Evolutionary conservation across 352 stramenopile species (phyloP).

Genomic region (Pythium insidiosum): DNA sequence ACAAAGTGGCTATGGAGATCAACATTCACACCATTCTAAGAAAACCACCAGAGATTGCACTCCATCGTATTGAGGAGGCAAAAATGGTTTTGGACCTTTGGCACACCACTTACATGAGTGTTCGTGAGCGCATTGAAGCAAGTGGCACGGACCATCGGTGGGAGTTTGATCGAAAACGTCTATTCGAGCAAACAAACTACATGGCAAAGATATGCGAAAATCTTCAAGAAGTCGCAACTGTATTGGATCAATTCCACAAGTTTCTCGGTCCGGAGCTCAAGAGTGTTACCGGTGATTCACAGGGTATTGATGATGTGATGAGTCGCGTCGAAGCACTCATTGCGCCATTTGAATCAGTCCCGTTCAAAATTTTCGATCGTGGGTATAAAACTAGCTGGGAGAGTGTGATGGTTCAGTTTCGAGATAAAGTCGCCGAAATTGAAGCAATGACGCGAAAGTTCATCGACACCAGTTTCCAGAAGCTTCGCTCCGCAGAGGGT

Average conservation of each 20-base stretch:
- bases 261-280: constrained; percentile 95
- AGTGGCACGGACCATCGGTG: constrained; percentile 92
- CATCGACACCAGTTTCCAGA: constrained; percentile 95
- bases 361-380: constrained; percentile 92
- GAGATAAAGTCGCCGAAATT: constrained; percentile 91
- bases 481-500: constrained; percentile 90
- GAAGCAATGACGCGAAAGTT: constrained; percentile 93
- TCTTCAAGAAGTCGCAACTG: constrained; percentile 88
- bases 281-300: constrained; percentile 90
- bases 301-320: constrained; percentile 93
- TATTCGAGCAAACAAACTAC: constrained; percentile 96
- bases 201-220: constrained; percentile 95
- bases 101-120: constrained; percentile 93
- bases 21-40: constrained; percentile 88
- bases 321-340: constrained; percentile 79
- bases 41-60: constrained; percentile 62
- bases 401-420: constrained; percentile 91
- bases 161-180: constrained; percentile 93
- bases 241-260: constrained; percentile 94
- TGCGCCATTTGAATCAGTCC: constrained; percentile 81
- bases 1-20: constrained; percentile 89
- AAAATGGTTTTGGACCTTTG: constrained; percentile 91
- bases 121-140: constrained; percentile 91
- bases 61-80: constrained; percentile 84
- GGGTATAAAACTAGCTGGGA: constrained; percentile 94